Percentiles rank a stretch among this genome's conserved stretches.
These are phyloP conservation scores for Neurospora sp. DNA, from an alignment of 495 filamentous ascomycete species.

Conservation along the genomic window DNA sequence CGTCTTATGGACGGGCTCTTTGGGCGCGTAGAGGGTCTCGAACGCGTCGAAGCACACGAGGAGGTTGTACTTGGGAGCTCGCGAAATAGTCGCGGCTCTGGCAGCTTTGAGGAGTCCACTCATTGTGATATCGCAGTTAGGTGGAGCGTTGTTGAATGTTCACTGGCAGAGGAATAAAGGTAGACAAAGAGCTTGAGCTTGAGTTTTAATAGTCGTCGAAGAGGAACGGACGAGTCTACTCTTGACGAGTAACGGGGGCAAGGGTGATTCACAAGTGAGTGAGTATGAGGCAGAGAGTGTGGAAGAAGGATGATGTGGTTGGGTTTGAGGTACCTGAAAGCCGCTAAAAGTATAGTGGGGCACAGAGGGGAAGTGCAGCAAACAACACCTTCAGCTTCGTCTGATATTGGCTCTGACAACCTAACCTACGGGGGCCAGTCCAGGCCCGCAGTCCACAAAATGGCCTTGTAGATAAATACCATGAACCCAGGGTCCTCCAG, in stretches of 20 bases:
- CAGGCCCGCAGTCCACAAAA: slow-evolving; percentile 21
- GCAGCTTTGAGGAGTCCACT: neutral
- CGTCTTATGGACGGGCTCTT: slow-evolving; percentile 45
- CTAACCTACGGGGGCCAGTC: neutral
- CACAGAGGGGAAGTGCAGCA: neutral
- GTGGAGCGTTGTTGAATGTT: neutral
- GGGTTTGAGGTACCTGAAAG: neutral
- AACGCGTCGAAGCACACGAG: slow-evolving; percentile 68
- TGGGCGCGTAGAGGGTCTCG: slow-evolving; percentile 61
- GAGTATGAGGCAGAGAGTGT: neutral
- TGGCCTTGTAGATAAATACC: slow-evolving; percentile 18
- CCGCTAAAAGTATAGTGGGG: neutral
- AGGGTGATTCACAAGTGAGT: neutral
- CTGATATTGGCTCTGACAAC: neutral
- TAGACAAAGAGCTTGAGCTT: neutral
- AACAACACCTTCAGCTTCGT: neutral
- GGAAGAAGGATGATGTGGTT: neutral
- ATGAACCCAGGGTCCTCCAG: slow-evolving; percentile 21
- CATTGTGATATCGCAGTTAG: neutral
- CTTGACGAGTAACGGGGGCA: neutral
- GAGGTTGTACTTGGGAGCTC: slow-evolving; percentile 29
- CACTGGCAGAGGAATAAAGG: neutral
- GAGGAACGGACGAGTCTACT: neutral
- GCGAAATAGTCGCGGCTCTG: neutral
- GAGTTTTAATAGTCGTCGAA: neutral